Conservation (phyloP, 75 land plant species). For the Cupressus sempervirens region DNA sequence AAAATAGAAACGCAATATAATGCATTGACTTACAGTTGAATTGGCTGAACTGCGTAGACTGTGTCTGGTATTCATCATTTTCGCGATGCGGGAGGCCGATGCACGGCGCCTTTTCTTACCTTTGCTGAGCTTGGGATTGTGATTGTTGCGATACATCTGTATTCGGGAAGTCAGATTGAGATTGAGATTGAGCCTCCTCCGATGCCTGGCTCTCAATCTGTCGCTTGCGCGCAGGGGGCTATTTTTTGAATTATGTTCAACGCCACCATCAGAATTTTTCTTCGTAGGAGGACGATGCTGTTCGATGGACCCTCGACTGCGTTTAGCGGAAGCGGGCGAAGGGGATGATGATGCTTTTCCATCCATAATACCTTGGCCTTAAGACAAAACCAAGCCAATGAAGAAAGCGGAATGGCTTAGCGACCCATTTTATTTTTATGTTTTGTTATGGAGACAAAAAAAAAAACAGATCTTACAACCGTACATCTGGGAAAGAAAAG, state of each 20-base stretch:
- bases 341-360: conserved; percentile 5
- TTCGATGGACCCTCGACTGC: conserved; percentile 8
- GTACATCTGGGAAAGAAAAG: not conserved
- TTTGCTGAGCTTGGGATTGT: conserved; percentile 23
- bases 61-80: conserved; percentile 40
- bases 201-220: conserved; percentile 23
- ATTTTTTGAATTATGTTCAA: conserved; percentile 21
- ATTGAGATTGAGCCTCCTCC: conserved; percentile 21
- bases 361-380: not conserved
- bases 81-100: conserved; percentile 64
- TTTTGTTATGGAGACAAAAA: too few species aligned
- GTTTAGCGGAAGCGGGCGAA: not conserved
- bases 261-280: not conserved
- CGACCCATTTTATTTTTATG: not conserved
- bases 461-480: not conserved
- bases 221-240: conserved; percentile 54
- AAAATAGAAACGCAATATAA: not conserved
- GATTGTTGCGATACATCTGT: conserved; percentile 25
- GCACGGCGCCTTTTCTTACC: conserved; percentile 39
- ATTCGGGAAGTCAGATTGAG: conserved; percentile 17
- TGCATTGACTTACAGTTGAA: not conserved
- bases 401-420: conserved; percentile 3
- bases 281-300: not conserved
- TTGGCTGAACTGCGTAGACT: not conserved
- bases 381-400: not conserved